Conservation (phyloP, 129 eudicot species). For the Cynara cardunculus region DNA sequence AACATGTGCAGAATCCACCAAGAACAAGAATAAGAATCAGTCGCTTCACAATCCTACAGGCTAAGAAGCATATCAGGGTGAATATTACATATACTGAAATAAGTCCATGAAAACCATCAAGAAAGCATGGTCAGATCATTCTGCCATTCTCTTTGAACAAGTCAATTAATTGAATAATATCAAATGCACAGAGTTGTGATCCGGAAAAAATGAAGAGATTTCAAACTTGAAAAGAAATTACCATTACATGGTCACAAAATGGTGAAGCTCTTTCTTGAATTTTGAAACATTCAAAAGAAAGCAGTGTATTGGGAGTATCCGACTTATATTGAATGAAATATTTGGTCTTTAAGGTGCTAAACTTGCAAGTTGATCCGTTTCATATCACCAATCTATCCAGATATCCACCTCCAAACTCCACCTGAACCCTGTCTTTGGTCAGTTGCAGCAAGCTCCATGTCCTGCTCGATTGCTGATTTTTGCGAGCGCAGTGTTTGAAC, state of each 20-base stretch:
- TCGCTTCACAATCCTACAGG: neutral
- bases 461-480: slow-evolving; percentile 71
- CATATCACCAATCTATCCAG: slow-evolving; percentile 35
- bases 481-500: slow-evolving; percentile 62
- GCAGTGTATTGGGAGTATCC: slow-evolving; percentile 10
- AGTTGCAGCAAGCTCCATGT: slow-evolving; percentile 55
- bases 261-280: slow-evolving; percentile 8
- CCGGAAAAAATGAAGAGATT: slow-evolving; percentile 1
- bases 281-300: slow-evolving; percentile 3
- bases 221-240: slow-evolving; percentile 10
- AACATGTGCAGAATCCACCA: neutral
- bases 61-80: slow-evolving; percentile 2
- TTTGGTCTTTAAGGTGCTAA: slow-evolving; percentile 20
- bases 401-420: slow-evolving; percentile 82
- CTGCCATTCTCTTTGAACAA: slow-evolving; percentile 5
- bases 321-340: slow-evolving; percentile 21
- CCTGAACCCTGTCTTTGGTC: slow-evolving; percentile 65
- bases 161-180: slow-evolving; percentile 16
- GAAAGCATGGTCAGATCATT: neutral
- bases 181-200: slow-evolving; percentile 1
- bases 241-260: slow-evolving; percentile 14
- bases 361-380: slow-evolving; percentile 4
- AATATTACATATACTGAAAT: neutral
- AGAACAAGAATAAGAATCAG: slow-evolving; percentile 2
- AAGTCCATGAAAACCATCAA: slow-evolving; percentile 6